Base-by-base conservation (phyloP, 768 basidiomycete genomes). In the Leccinum uliginosum region DNA sequence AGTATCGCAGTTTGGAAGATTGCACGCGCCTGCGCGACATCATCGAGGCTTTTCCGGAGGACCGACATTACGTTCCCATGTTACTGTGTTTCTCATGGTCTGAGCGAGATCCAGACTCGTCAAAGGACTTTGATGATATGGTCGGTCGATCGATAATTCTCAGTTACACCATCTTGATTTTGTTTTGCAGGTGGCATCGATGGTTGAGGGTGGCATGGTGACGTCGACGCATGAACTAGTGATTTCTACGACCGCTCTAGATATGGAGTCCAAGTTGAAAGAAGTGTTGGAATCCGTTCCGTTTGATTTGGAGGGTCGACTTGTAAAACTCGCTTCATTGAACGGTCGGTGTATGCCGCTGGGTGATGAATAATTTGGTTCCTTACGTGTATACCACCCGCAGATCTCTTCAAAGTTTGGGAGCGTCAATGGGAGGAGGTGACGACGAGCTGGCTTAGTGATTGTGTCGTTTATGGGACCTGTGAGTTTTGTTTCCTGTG, bases 1-100 rank as follows among this genome's bases (percentile, higher is more conserved):
- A 88, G 75, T 89, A 84, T 65, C 83, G 83, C 6, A 71, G 84
- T 38, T 71, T 91, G 27, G 88, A 88, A 58, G 89, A 91, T 65
- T 88, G 86, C 62, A 71, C 83, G 27, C 83, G 89, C 23, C 71
- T 91, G 21, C 80, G 87, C 32, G 84, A 89, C 56, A 74, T 89
- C 19, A 67, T 89, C 27, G 74, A 81, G 50, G 67, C 74, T 0
- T 71, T 89, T 19, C 83, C 84, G 1, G 59, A 72, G 1, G 75
- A 79, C 49, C 80, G 81, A 19, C 81, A 82, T 68, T 91, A 84
- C 60, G 65, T 79, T 17, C 87, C 89, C 14, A 81, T 83, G 2
- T 68, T 91, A 2, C 55, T 91, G 17, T 70, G 85, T 4, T 71
- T 91, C 49, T 76, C 75, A 21, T 91, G 89, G 87, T 70, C 75